Evolutionary conservation across 371 early-diverging fungal genomes (phyloP).

Genomic region (Saksenaea oblongispora): DNA sequence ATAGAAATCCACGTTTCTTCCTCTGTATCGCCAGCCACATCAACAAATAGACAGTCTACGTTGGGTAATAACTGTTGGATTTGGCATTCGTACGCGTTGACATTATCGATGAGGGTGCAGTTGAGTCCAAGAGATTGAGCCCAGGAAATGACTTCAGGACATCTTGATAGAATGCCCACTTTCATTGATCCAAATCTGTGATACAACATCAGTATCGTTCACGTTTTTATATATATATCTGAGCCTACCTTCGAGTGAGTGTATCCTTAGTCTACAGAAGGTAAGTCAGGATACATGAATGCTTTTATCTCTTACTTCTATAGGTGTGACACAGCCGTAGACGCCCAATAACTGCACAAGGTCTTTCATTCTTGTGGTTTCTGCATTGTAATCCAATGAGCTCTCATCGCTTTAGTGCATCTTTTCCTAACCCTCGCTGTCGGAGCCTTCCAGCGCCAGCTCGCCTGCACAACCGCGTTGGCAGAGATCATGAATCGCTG

Average conservation of each 20-base stretch:
- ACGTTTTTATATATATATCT: not conserved
- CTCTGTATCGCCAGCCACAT: conserved; percentile 9
- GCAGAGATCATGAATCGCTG: conserved; percentile 9
- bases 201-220: not conserved
- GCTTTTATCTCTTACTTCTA: conserved; percentile 1
- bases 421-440: not conserved
- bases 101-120: not conserved
- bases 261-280: conserved; percentile 13
- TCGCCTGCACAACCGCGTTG: conserved; percentile 29
- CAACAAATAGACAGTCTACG: conserved; percentile 22
- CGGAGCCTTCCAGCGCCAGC: conserved; percentile 13
- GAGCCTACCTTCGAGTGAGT: conserved; percentile 2
- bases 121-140: conserved; percentile 4
- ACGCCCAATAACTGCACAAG: conserved; percentile 14
- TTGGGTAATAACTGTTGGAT: not conserved
- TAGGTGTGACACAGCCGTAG: conserved; percentile 11
- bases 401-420: not conserved
- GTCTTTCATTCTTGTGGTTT: not conserved
- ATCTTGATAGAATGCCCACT: conserved; percentile 23
- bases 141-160: not conserved
- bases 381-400: not conserved
- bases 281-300: not conserved
- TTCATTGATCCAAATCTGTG: conserved; percentile 35
- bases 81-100: not conserved
- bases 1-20: conserved; percentile 14